These are phyloP conservation scores for Pseudogymnoascus sp. DNA, from an alignment of 2,329 filamentous ascomycete species.

Conservation along the genomic window DNA sequence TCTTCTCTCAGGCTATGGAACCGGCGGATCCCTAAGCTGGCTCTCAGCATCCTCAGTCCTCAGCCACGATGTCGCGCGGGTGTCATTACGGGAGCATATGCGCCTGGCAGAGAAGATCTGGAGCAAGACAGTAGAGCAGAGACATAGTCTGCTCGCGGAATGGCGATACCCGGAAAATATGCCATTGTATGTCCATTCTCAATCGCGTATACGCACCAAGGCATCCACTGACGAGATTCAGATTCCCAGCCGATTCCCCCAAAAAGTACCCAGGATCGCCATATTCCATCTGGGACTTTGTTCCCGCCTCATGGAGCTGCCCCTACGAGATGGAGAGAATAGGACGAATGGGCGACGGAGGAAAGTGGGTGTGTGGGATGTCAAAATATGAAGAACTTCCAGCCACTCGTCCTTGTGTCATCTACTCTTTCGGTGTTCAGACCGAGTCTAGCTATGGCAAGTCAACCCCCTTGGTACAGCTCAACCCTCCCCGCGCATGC, in stretches of 20 bases:
- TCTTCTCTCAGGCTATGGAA: not conserved
- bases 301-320: slow-evolving; percentile 34
- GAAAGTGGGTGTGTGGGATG: slow-evolving; percentile 39
- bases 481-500: not conserved
- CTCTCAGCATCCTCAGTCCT: not conserved
- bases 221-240: slow-evolving; percentile 4
- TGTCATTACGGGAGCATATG: not conserved
- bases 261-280: slow-evolving; percentile 23
- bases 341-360: slow-evolving; percentile 36
- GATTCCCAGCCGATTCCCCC: slow-evolving; percentile 20
- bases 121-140: slow-evolving; percentile 27
- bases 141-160: slow-evolving; percentile 24
- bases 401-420: slow-evolving; percentile 24
- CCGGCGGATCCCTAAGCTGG: not conserved
- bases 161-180: slow-evolving; percentile 24
- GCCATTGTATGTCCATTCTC: slow-evolving; percentile 19
- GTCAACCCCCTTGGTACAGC: not conserved
- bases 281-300: slow-evolving; percentile 37
- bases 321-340: slow-evolving; percentile 36
- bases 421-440: slow-evolving; percentile 36
- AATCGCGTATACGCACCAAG: not conserved
- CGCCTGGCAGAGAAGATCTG: slow-evolving; percentile 22
- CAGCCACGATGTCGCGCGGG: not conserved
- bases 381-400: slow-evolving; percentile 28
- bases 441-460: slow-evolving; percentile 34